Base-by-base conservation (phyloP, 306 rosid genomes). In the Quercus dentata region DNA sequence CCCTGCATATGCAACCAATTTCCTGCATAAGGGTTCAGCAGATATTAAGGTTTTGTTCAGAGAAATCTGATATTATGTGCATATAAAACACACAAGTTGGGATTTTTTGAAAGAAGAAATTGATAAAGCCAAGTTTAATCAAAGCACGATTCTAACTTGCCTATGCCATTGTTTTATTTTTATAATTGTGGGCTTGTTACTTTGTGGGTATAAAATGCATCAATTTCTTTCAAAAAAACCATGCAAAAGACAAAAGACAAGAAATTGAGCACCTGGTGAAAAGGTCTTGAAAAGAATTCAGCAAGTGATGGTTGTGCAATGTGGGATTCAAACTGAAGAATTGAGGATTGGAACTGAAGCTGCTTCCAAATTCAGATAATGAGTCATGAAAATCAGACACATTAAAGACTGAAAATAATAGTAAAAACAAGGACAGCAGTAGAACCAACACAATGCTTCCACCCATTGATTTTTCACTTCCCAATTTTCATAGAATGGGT, bases 1-100 rank as follows among this genome's bases (percentile, higher is more conserved):
- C 33, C 44, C 55, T 19, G 73, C 69, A 65, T 81, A 62, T 31
- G n/a, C 68, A 78, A 51, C 85, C 17, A 79, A 65, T 73, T 41
- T 73, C 84, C 92, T 91, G 93, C 89, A 87, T 20, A 70, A 57
- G 13, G 35, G 56, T 75, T 21, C 67, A 33, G 56, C 44, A 56
- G 23, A 69, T 31, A 13, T 44, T 55, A 68, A 77, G 68, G 55
- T 46, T 17, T 76, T 55, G 71, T 71, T 30, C 69, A 71, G 72
- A 71, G 54, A 30, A 77, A 2, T n/a, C 1, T 54, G 31, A 65
- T 31, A 65, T 33, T n/a, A 19, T n/a, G 27, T 35, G 14, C 46
- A 20, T 33, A 19, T 7, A 67, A 18, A 6, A 52, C 23, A 18
- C 46, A 75, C 67, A 33, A 0, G 27, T 5, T 33, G 72, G 72